Evolutionary conservation across 2,329 filamentous ascomycete genomes (phyloP), one percentile per base, ranked within the genome.

Genomic region (Fusarium sacchari): DNA sequence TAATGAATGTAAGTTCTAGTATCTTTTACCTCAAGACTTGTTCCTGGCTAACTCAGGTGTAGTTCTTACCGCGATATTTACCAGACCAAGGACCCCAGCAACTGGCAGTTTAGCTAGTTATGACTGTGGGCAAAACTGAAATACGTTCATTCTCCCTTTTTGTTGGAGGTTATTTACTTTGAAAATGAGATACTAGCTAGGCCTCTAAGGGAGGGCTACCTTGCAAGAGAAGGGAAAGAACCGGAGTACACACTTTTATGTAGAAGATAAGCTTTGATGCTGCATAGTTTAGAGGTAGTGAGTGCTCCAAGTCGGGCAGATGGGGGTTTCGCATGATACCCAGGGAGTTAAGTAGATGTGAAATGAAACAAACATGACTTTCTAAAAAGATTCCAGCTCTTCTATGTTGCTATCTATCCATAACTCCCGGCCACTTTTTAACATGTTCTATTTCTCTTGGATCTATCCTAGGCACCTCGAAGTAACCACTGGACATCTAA

Each of bases 1-100:
- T 98, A 79, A 96, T 98, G 86, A 98, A 98, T 85, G 96, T 98
- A 82, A 92, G 95, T 92, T 39, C 26, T 43, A 13, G 10, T 17
- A 40, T 11, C 24, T 12, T 18, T n/a, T 32, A 26, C 24, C 20
- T 26, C 18, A 24, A 18, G 18, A 15, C 10, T 15, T 56, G 17
- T 22, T 22, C 11, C 20, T 11, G 53, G 18, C 50, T 62, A 57
- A 72, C 71, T 24, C 44, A 18, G 8, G 22, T 43, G 7, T 67
- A 90, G 88, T 90, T 90, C 76, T 79, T 90, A 62, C 89, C 89
- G 53, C 87, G 89, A 78, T 90, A 90, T 74, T 88, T 88, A 74
- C 87, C 87, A 49, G 87, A 88, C 70, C 86, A 89, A 74, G 87
- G 89, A 66, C 84, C 85, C 30, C 84, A 86, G 65, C 88, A 89